Base-by-base conservation (phyloP, 768 basidiomycete genomes). In the Boletus coccyginus region DNA sequence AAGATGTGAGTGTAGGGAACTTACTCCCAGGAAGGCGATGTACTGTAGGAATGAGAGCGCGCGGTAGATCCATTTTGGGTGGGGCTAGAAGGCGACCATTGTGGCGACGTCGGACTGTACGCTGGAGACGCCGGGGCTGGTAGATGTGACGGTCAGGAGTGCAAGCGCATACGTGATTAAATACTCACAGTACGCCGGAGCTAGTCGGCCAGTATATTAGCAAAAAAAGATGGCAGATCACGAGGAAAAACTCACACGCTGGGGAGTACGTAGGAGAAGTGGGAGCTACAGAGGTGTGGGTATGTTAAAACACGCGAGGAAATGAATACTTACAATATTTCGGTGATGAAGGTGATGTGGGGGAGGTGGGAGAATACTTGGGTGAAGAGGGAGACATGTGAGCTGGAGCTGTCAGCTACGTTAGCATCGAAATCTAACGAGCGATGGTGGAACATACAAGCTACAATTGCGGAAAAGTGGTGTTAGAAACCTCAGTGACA, bases 361-460 rank as follows among this genome's bases (percentile, higher is more conserved):
- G 95, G 5, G 93, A 95, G 0, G 95, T 93, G 3, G 95, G 95
- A 12, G 92, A 94, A 72, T 94, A 97, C 65, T 88, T 91, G 8
- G 94, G 94, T 32, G 92, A 94, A 5, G 94, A 85, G 0, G 93
- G 94, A 9, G 94, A 94, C 77, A 89, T 82, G 53, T 90, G 87
- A 24, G 85, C 81, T 35, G 91, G 90, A 7, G 90, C 88, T 88
- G 64, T 53, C 45, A 58, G 57, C 52, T 48, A 53, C 6, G 21
- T 64, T 35, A 59, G 55, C 36, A 10, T 16, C 35, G 29, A 42
- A 55, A 57, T 51, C 17, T 24, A 41, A 31, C 40, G 36, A 46
- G 27, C 27, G 6, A 35, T 50, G 50, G 19, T 31, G 40, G 21
- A 7, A 81, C 86, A 70, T 72, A 90, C 88, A 90, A 57, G 89